phyloP scores from a whole-genome alignment of 2,329 filamentous ascomycete species.

The Alternaria sp. region DNA sequence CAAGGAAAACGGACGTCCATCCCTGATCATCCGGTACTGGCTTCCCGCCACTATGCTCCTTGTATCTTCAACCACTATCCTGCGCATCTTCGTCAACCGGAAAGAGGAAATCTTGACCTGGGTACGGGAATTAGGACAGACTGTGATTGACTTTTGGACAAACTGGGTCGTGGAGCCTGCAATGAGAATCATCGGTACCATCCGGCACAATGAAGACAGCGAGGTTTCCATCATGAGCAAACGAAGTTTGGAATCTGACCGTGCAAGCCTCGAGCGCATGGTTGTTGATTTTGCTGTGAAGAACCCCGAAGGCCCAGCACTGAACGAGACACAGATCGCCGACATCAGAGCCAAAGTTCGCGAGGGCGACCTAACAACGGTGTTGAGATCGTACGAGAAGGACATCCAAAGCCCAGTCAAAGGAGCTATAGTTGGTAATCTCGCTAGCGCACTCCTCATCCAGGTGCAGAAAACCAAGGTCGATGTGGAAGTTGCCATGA shows the following conservation, averaged over 20 bases:
- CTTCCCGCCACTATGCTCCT: conserved; percentile 75
- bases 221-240: conserved; percentile 98
- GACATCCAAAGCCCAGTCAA: conserved; percentile 84
- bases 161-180: conserved; percentile 95
- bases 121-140: conserved; percentile 80
- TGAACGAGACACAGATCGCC: conserved; percentile 75
- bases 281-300: conserved; percentile 94
- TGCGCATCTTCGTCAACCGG: conserved; percentile 78
- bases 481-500: conserved; percentile 94
- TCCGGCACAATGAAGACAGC: conserved; percentile 89
- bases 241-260: conserved; percentile 87
- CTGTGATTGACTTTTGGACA: conserved; percentile 87
- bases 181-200: conserved; percentile 85
- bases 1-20: conserved; percentile 76
- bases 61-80: conserved; percentile 82
- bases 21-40: conserved; percentile 85
- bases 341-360: conserved; percentile 81
- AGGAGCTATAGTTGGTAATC: conserved; percentile 84
- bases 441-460: conserved; percentile 89
- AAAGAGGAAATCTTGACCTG: conserved; percentile 81
- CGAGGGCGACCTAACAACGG: conserved; percentile 91
- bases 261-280: conserved; percentile 94
- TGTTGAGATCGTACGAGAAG: conserved; percentile 89
- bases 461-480: conserved; percentile 99
- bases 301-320: conserved; percentile 71